Conservation (phyloP, 139 green algal species). For the Chlamydomonas sp. region DNA sequence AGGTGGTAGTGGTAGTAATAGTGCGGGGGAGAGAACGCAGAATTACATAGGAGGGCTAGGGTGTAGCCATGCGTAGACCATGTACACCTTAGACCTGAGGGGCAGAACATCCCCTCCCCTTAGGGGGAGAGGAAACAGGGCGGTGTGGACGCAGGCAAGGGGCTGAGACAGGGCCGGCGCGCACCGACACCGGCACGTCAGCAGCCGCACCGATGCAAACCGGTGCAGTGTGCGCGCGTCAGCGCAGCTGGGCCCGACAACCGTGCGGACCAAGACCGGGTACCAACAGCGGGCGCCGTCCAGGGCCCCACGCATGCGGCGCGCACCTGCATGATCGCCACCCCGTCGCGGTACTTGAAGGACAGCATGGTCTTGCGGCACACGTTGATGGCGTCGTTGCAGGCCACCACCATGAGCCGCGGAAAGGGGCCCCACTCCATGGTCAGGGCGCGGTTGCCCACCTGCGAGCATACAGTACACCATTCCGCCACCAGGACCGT, state of each 20-base stretch:
- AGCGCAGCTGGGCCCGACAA: no score
- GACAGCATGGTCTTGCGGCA: constrained; percentile 55
- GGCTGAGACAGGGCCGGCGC: no score
- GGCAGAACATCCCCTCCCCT: no score
- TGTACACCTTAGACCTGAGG: no score
- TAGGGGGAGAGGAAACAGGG: no score
- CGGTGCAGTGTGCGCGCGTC: no score
- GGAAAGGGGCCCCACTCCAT: constrained; percentile 61
- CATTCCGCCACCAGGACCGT: no score
- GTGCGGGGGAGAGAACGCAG: no score
- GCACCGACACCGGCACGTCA: no score
- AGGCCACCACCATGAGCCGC: constrained; percentile 52
- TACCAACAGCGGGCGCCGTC: neutral
- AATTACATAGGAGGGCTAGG: neutral
- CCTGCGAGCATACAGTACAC: constrained; percentile 22
- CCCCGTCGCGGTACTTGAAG: constrained; percentile 54
- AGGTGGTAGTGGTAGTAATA: neutral
- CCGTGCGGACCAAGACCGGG: no score
- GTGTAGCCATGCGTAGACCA: neutral
- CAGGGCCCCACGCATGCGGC: neutral
- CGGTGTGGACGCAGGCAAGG: no score
- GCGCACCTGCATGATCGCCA: constrained; percentile 58
- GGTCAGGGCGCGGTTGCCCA: constrained; percentile 9
- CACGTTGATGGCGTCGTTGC: constrained; percentile 46
- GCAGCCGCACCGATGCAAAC: no score